A percentile compares a stretch with the other conserved stretches of the same genome.
These are phyloP conservation scores for Alternaria sp. DNA, from an alignment of 2,329 filamentous ascomycete species.

Conservation along the genomic window DNA sequence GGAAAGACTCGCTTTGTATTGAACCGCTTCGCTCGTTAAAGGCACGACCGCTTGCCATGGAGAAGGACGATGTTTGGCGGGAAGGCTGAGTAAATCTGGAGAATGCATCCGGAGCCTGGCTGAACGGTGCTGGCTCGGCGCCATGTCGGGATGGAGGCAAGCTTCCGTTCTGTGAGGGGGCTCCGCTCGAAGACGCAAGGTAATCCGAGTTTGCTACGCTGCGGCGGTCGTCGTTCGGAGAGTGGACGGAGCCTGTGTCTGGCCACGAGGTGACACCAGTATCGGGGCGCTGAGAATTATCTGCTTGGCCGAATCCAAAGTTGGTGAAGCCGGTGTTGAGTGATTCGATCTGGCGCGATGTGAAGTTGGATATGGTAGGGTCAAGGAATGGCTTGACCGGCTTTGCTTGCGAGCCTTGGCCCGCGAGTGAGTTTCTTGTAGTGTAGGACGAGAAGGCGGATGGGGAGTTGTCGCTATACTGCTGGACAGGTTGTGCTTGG, in stretches of 20 bases:
- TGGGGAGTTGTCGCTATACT: conserved; percentile 38
- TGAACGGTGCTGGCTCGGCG: conserved; percentile 50
- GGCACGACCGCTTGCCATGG: conserved; percentile 54
- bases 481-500: conserved; percentile 46
- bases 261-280: conserved; percentile 45
- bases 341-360: conserved; percentile 41
- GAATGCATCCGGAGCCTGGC: conserved; percentile 39
- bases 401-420: conserved; percentile 35
- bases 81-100: conserved; percentile 45
- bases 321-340: conserved; percentile 45
- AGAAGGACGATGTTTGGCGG: conserved; percentile 59
- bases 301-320: conserved; percentile 43
- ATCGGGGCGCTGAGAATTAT: conserved; percentile 39
- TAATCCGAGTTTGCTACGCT: conserved; percentile 54
- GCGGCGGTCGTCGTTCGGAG: conserved; percentile 54
- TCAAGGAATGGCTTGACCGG: conserved; percentile 43
- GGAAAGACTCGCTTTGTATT: conserved; percentile 49
- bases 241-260: conserved; percentile 47
- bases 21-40: conserved; percentile 51
- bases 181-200: conserved; percentile 54
- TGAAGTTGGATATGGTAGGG: conserved; percentile 44
- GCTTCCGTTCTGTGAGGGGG: conserved; percentile 63
- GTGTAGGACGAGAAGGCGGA: conserved; percentile 38
- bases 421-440: conserved; percentile 30
- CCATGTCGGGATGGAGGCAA: conserved; percentile 65